A percentile compares a stretch with the other conserved stretches of the same genome.
Evolutionary conservation across 352 stramenopile genomes (phyloP).

Genomic region (Poterioochromonas sp.): DNA sequence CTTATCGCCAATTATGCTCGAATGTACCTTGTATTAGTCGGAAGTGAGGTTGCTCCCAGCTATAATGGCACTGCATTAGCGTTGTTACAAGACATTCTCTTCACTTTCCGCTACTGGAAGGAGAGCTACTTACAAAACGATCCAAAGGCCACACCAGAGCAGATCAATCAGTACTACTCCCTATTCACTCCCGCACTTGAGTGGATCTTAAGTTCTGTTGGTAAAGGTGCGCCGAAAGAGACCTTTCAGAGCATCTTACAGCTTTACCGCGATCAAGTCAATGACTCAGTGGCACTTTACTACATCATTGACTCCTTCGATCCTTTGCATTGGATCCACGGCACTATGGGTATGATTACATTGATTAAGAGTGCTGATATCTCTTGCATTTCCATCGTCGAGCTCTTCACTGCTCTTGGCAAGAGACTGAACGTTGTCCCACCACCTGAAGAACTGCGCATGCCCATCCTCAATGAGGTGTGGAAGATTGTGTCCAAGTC

Average conservation of each 20-base stretch:
- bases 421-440: slow-evolving; percentile 34
- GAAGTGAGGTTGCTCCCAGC: slow-evolving; percentile 51
- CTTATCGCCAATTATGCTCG: slow-evolving; percentile 71
- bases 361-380: slow-evolving; percentile 52
- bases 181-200: slow-evolving; percentile 70
- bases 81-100: slow-evolving; percentile 75
- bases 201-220: slow-evolving; percentile 67
- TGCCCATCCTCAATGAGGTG: slow-evolving; percentile 69
- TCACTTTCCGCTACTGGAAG: slow-evolving; percentile 62
- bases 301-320: slow-evolving; percentile 67
- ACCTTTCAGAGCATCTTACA: slow-evolving; percentile 49
- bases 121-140: neutral
- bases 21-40: slow-evolving; percentile 63
- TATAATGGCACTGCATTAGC: slow-evolving; percentile 48
- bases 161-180: slow-evolving; percentile 59
- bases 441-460: slow-evolving; percentile 47
- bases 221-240: slow-evolving; percentile 43
- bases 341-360: slow-evolving; percentile 55
- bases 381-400: slow-evolving; percentile 34
- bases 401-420: slow-evolving; percentile 39
- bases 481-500: slow-evolving; percentile 66
- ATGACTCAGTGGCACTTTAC: slow-evolving; percentile 74
- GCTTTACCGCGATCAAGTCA: slow-evolving; percentile 67
- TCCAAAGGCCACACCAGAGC: slow-evolving; percentile 30
- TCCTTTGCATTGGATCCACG: slow-evolving; percentile 52